Percentiles rank a stretch among this genome's conserved stretches.
phyloP scores from a whole-genome alignment of 495 filamentous ascomycete species.

The Geopyxis carbonaria region DNA sequence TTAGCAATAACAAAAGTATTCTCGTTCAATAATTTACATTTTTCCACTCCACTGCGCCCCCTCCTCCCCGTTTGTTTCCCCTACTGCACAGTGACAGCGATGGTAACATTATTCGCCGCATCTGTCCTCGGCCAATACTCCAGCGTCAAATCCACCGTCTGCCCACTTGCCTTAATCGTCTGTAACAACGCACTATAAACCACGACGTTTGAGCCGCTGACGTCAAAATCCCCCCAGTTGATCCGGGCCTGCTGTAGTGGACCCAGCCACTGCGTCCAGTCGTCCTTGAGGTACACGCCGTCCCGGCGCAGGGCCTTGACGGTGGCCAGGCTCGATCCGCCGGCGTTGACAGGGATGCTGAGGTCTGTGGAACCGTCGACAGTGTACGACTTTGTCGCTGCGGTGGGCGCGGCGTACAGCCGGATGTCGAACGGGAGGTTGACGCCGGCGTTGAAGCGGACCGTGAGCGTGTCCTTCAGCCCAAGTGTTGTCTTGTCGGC shows the following conservation, averaged over 20 bases:
- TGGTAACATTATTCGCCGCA: conserved; percentile 11
- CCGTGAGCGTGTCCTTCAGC: conserved; percentile 33
- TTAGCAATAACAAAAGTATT: too few relatives aligned
- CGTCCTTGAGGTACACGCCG: conserved; percentile 36
- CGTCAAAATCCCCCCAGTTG: conserved; percentile 27
- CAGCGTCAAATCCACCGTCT: conserved; percentile 16
- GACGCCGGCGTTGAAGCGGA: conserved; percentile 37
- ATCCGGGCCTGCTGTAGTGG: conserved; percentile 34
- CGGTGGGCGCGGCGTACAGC: conserved; percentile 34
- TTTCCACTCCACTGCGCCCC: too few relatives aligned
- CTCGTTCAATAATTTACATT: too few relatives aligned
- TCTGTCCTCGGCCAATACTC: conserved; percentile 19
- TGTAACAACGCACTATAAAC: conserved; percentile 11
- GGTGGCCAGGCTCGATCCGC: conserved; percentile 27
- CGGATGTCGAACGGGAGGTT: conserved; percentile 31
- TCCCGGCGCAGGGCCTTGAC: conserved; percentile 37
- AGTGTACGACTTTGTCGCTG: conserved; percentile 27
- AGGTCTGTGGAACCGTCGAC: conserved; percentile 29
- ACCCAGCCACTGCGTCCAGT: conserved; percentile 40
- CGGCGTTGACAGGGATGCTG: conserved; percentile 36
- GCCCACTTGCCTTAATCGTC: conserved; percentile 9
- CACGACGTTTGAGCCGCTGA: conserved; percentile 7
- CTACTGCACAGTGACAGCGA: conserved; percentile 13
- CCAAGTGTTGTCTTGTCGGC: conserved; percentile 29
- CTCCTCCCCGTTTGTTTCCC: neutral